Evolutionary conservation across 192 early-diverging fungal species (phyloP).

Genomic region (Backusella mclennaniae): DNA sequence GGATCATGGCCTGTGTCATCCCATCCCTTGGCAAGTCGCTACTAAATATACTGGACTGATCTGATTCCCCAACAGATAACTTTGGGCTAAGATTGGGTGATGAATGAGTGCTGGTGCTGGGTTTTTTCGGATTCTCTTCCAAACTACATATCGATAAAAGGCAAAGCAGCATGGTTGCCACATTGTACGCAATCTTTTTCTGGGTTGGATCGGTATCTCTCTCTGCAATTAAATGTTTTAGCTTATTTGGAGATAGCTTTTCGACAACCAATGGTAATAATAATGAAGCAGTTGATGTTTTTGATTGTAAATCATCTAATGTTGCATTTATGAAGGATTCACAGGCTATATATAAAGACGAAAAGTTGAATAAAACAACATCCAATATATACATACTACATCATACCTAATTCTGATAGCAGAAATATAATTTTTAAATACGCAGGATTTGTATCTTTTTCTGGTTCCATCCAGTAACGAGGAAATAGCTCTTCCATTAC

Average conservation of each 20-base stretch:
- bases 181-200: constrained; percentile 7
- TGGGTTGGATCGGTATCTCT: neutral
- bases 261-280: constrained; percentile 5
- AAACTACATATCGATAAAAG: constrained; percentile 14
- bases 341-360: neutral
- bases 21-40: neutral
- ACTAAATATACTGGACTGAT: neutral
- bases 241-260: constrained; percentile 4
- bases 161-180: neutral
- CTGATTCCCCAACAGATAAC: neutral
- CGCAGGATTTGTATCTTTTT: neutral
- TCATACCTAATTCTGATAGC: constrained; percentile 19
- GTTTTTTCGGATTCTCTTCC: neutral
- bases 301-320: constrained; percentile 3
- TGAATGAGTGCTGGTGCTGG: neutral
- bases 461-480: constrained; percentile 24
- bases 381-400: neutral
- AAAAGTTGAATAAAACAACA: neutral
- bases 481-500: constrained; percentile 9
- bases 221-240: neutral
- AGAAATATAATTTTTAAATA: constrained; percentile 18
- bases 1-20: neutral
- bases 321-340: constrained; percentile 15
- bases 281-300: neutral
- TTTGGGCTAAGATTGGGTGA: constrained; percentile 9